Evolutionary conservation across 2,329 filamentous ascomycete species (phyloP), one percentile per base, ranked within the genome.

Genomic region (Exophiala oligosperma): DNA sequence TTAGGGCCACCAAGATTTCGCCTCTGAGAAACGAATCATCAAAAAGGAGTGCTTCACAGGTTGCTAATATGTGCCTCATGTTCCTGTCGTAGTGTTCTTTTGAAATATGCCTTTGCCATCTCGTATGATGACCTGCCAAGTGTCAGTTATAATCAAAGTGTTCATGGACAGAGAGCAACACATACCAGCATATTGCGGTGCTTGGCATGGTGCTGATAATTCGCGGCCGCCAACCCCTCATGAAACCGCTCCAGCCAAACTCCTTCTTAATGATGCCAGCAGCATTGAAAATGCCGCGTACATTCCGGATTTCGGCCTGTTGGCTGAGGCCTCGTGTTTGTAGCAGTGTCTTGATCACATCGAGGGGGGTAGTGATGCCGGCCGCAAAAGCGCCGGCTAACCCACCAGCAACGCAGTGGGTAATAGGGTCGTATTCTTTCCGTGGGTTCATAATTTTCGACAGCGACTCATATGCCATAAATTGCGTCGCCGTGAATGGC

Each of bases 171-270:
- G 8, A 35, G 52, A 23, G 52, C 24, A 14, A 17, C 51, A 74
- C 81, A 70, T 73, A 94, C 94, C 94, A 99, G 81, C 94, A 99
- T 71, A 99, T 99, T n/a, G 94, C 94, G 35, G 94, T 99, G 77
- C 92, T 97, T 21, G 94, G 94, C 89, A 97, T 97, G 1, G 94
- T 96, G 9, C 92, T 97, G 62, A 99, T 87, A 49, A 99, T 88
- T 69, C 94, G 84, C 48, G 94, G 94, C 68, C 90, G 87, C 71
- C 97, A 84, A 44, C 94, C 94, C 72, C 95, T 92, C 78, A 97
- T 92, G 76, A 97, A 99, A 2, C 94, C 94, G 56, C 79, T 81
- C 69, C 89, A 81, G 37, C 94, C 94, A 71, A 96, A 93, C 70
- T 92, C 86, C 68, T 85, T 84, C 73, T 92, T 89, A 64, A 97